Base-by-base conservation (phyloP, 805 yeast genomes). In the Saccharomycopsis sp. region DNA sequence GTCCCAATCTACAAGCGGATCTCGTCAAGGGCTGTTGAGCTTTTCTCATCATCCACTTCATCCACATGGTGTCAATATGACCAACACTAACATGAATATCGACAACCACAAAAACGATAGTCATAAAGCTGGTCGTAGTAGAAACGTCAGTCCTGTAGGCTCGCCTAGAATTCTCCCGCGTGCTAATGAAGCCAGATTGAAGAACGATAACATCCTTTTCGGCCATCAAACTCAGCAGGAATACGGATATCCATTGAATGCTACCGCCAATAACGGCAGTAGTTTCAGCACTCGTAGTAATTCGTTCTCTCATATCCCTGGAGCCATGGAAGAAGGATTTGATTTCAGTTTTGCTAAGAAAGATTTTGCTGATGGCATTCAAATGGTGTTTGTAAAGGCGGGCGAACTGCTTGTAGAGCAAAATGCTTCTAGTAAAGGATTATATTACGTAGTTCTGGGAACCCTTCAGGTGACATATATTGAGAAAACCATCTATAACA, bases 401-500 rank as follows among this genome's bases (percentile, higher is more conserved):
- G 88, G 84, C 2, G 69, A 83, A 0, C 75, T 75, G 0, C 65
- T 93, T 1, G 81, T 87, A 9, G 78, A 82, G 56, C 88, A 87
- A 61, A 83, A 86, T 54, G 80, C 84, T 14, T 77, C 79, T 54
- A 82, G 85, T 53, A 81, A 85, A 1, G 99, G 98, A 0, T 69
- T 93, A 12, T 89, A 77, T 67, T 93, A 86, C 66, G 85, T 93
- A 2, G 80, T 93, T 54, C 86, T 86, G 57, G 99, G 99, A 1
- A 65, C 76, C 3, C 71, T 93, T 42, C 90, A 87, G 50, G 88
- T 90, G 0, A 73, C 76, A 3, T 78, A 78, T 63, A 67, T 69
- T n/a, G 78, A 76, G 52, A 65, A 55, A 56, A 61, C 56, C 57
- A 60, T 47, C 53, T 56, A 22, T 58, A 50, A 17, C 61, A 52